These are phyloP conservation scores for Pythium insidiosum DNA, from an alignment of 352 stramenopile genomes.

Conservation along the genomic window DNA sequence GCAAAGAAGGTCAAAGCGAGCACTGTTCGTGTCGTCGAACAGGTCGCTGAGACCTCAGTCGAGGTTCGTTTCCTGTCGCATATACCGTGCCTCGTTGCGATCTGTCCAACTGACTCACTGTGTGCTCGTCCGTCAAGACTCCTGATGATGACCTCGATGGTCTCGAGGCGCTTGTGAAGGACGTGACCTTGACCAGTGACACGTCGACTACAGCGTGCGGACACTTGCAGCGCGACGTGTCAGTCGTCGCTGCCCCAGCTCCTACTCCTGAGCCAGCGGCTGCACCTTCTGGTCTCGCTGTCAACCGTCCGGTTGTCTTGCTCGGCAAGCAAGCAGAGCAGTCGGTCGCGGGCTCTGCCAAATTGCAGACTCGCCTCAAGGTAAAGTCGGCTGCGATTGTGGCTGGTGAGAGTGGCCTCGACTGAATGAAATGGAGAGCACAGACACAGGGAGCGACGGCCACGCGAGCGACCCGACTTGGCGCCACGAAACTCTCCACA, in stretches of 20 bases:
- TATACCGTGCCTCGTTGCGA: no score
- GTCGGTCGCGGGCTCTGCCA: slow-evolving; percentile 29
- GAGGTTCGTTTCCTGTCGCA: no score
- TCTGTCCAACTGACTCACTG: background rate
- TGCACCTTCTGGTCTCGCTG: slow-evolving; percentile 30
- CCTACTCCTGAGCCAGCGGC: slow-evolving; percentile 13
- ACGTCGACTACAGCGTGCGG: slow-evolving; percentile 22
- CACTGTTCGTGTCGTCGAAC: slow-evolving; percentile 27
- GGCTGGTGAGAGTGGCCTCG: background rate
- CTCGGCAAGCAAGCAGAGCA: slow-evolving; percentile 50
- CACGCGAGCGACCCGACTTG: slow-evolving; percentile 18
- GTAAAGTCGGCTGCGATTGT: slow-evolving; percentile 11
- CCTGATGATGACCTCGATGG: slow-evolving; percentile 51
- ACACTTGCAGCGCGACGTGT: slow-evolving; percentile 39
- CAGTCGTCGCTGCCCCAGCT: background rate
- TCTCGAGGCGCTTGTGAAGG: slow-evolving; percentile 75
- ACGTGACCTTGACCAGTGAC: slow-evolving; percentile 40
- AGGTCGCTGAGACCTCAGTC: slow-evolving; percentile 19
- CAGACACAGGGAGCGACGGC: slow-evolving; percentile 49
- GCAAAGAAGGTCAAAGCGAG: slow-evolving; percentile 79
- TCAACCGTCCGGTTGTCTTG: slow-evolving; percentile 66
- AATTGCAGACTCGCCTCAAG: slow-evolving; percentile 54
- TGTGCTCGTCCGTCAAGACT: no score
- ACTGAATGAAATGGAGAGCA: no score
- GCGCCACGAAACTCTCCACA: slow-evolving; percentile 68